These are phyloP conservation scores for Kwoniella dendrophila DNA, from an alignment of 768 basidiomycete genomes.

Conservation along the genomic window DNA sequence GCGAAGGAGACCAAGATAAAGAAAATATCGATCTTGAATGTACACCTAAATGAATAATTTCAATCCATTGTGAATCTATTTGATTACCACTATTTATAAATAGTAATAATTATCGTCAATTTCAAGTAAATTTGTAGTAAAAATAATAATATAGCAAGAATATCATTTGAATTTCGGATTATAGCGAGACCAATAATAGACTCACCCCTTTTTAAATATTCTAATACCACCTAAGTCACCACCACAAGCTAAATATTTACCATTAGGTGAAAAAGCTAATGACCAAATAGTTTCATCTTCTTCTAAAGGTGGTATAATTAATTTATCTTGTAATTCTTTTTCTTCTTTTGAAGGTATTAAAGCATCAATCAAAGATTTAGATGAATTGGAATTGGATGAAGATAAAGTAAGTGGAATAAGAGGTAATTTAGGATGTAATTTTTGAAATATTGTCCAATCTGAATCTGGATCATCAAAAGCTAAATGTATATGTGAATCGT, in stretches of 20 bases:
- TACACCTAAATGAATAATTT: conserved; percentile 37
- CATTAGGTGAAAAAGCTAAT: conserved; percentile 74
- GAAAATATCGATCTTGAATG: conserved; percentile 46
- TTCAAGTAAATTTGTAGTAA: too few relatives aligned
- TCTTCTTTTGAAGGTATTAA: conserved; percentile 26
- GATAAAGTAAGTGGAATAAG: conserved; percentile 31
- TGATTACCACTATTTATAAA: conserved; percentile 30
- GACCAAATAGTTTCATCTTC: conserved; percentile 81
- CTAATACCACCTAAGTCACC: conserved; percentile 83
- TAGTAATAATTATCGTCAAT: background rate
- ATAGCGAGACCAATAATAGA: too few relatives aligned
- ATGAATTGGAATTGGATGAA: conserved; percentile 2
- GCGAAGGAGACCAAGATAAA: conserved; percentile 35
- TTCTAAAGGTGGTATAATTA: conserved; percentile 47
- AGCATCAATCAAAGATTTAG: conserved; percentile 17
- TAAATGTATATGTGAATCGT: conserved; percentile 93
- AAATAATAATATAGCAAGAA: too few relatives aligned
- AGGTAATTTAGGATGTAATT: conserved; percentile 60
- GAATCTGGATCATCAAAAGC: conserved; percentile 90
- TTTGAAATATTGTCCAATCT: conserved; percentile 88
- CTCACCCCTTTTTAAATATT: conserved; percentile 71
- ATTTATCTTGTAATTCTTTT: conserved; percentile 24
- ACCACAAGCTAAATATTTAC: conserved; percentile 78
- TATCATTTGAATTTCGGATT: too few relatives aligned
- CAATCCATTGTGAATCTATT: conserved; percentile 40